Evolutionary conservation across 2,329 filamentous ascomycete genomes (phyloP).

Genomic region (Epichloe glyceriae): DNA sequence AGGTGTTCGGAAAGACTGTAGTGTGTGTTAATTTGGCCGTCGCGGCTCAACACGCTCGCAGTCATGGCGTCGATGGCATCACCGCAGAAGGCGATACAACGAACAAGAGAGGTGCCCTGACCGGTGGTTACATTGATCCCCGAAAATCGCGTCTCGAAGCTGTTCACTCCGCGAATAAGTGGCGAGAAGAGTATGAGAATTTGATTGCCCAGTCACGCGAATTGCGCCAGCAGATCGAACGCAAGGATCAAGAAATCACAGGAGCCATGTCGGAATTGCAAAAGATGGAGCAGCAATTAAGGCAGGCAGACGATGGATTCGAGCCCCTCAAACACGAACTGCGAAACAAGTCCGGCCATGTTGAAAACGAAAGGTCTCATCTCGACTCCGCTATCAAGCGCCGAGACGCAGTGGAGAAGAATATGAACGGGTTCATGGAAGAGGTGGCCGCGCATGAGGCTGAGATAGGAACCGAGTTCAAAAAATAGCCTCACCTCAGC

Average conservation of each 20-base stretch:
- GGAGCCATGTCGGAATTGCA: constrained; percentile 71
- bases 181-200: constrained; percentile 60
- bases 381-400: constrained; percentile 55
- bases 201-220: constrained; percentile 50
- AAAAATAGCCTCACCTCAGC: constrained; percentile 73
- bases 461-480: constrained; percentile 78
- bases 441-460: constrained; percentile 65
- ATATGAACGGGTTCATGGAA: constrained; percentile 63
- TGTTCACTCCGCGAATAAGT: constrained; percentile 60
- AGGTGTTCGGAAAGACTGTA: constrained; percentile 91
- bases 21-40: constrained; percentile 83
- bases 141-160: constrained; percentile 78
- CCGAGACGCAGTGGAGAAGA: constrained; percentile 57
- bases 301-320: constrained; percentile 70
- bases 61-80: constrained; percentile 83
- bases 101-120: constrained; percentile 90
- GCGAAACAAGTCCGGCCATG: constrained; percentile 57
- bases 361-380: constrained; percentile 60
- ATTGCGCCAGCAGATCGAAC: constrained; percentile 58
- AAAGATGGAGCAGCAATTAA: constrained; percentile 66
- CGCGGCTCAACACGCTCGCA: constrained; percentile 81
- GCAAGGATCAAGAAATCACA: constrained; percentile 80
- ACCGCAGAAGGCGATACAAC: constrained; percentile 90
- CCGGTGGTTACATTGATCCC: constrained; percentile 84
- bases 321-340: constrained; percentile 69